Base-by-base conservation (phyloP, 1,284 basidiomycete species). In the Gymnopus androsaceus region DNA sequence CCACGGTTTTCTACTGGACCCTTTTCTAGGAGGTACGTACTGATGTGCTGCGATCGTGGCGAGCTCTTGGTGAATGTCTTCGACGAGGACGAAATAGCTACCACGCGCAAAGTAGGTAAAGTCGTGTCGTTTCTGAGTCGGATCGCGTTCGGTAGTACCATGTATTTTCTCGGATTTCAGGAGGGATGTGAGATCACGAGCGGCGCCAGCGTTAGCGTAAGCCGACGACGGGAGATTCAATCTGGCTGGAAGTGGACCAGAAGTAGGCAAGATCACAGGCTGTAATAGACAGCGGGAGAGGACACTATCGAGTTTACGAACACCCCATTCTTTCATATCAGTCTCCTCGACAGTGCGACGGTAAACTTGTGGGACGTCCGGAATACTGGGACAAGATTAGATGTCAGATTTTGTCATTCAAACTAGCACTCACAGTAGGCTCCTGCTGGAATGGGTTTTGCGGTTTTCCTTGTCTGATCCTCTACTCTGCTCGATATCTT, bases 111-210 rank as follows among this genome's bases (percentile, higher is more conserved):
- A 99, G 71, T 99, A 99, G 61, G 85, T 84, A 67, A 85, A 95
- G 71, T 96, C 94, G 58, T 90, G 85, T 45, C 95, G 85, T 56
- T 86, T 90, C 51, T 95, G 91, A 11, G 83, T 87, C 1, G 93
- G 87, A 72, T 99, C 97, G 37, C 95, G 88, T 75, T 99, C 97
- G 3, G 85, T 88, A 1, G 88, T 90, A 44, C 97, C 97, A 63
- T 94, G 86, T 37, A 94, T 74, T 61, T 87, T 87, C 70, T 99
- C 97, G 28, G 91, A 88, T 61, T 92, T 87, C 42, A 99, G 82
- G 37, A 99, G 82, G 46, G 51, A 83, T 77, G 48, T 91, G 74
- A 67, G 60, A 58, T 69, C 66, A 48, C 67, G 38, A 23, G 46
- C 40, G 21, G 53, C 54, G n/a, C n/a, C 46, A 33, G 31, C 25